These are phyloP conservation scores for Aquilaria agallochum DNA, from an alignment of 441 rosid species.

Conservation along the genomic window DNA sequence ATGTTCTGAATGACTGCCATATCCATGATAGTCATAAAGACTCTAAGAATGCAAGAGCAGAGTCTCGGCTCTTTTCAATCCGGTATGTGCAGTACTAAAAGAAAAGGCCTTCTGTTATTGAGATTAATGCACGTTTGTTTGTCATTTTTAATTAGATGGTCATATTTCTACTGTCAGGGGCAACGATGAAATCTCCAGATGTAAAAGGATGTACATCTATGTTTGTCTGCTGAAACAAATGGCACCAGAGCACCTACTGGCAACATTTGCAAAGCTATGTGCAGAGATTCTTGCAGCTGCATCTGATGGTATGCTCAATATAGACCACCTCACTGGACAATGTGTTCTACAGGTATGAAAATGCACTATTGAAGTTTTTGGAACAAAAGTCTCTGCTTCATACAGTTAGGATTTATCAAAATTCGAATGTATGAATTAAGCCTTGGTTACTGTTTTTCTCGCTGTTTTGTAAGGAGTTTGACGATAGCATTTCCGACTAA, in stretches of 20 bases:
- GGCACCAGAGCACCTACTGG: constrained; percentile 96
- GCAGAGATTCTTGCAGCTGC: constrained; percentile 96
- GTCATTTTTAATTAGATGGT: neutral
- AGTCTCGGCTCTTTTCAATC: constrained; percentile 59
- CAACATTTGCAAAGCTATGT: constrained; percentile 91
- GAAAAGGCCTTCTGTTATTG: neutral
- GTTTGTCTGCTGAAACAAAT: constrained; percentile 83
- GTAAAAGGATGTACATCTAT: constrained; percentile 87
- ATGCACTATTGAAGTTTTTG: neutral
- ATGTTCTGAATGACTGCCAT: constrained; percentile 77
- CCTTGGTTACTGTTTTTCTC: no score
- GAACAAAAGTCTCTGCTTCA: no score
- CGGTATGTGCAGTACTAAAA: constrained; percentile 33
- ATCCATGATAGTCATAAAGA: constrained; percentile 54
- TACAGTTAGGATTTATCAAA: no score
- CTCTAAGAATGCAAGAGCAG: constrained; percentile 48
- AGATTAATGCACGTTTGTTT: constrained; percentile 1
- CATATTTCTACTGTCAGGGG: constrained; percentile 48
- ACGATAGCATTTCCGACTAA: neutral
- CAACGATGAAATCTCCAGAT: constrained; percentile 61
- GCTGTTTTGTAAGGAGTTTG: neutral
- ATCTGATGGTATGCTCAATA: constrained; percentile 82
- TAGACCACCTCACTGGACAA: constrained; percentile 72
- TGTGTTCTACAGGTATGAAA: constrained; percentile 77
- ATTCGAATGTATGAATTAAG: no score